Evolutionary conservation across 2,329 filamentous ascomycete species (phyloP), one percentile per base, ranked within the genome.

Genomic region (Xylaria sp.): DNA sequence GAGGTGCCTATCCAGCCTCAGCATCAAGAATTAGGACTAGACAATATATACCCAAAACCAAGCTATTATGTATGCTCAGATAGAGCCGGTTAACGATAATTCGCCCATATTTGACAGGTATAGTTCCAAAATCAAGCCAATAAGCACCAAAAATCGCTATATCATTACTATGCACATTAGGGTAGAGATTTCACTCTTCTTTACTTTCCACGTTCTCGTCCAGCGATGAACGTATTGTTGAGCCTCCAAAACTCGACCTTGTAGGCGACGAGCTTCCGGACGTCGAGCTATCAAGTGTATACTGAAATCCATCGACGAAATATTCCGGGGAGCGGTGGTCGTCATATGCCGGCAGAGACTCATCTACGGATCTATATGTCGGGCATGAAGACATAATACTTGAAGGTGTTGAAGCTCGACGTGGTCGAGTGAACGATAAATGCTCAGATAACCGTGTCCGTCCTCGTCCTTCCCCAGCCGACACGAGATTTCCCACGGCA

Each of bases 401-500:
- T 10, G 73, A 75, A 2, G 75, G 73, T 46, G 66, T 57, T 8
- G 73, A 73, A 28, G 66, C 62, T 36, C 59, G 70, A 53, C 61
- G 70, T 23, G 73, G 73, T 32, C 69, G 69, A 39, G 64, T 72
- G 50, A 69, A 66, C 30, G 46, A 64, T 46, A 52, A 39, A 30
- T 72, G 60, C 28, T 68, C 67, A 20, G 65, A 73, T 52, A 65
- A 62, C 52, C 75, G 75, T 23, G 36, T 55, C 8, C 64, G 65
- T 52, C 59, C 66, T 20, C 67, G 65, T 50, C 78, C 80, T 68
- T 83, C 82, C 63, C 84, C 83, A 1, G 80, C 82, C 6, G 81
- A 77, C 25, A 86, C 79, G 60, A 86, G 78, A 46, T 82, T 80
- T 46, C 81, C 81, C 0, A 86, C 82, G 52, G 85, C 77, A 6